Base-by-base conservation (phyloP, 352 stramenopile species). In the Phytophthora syringae region DNA sequence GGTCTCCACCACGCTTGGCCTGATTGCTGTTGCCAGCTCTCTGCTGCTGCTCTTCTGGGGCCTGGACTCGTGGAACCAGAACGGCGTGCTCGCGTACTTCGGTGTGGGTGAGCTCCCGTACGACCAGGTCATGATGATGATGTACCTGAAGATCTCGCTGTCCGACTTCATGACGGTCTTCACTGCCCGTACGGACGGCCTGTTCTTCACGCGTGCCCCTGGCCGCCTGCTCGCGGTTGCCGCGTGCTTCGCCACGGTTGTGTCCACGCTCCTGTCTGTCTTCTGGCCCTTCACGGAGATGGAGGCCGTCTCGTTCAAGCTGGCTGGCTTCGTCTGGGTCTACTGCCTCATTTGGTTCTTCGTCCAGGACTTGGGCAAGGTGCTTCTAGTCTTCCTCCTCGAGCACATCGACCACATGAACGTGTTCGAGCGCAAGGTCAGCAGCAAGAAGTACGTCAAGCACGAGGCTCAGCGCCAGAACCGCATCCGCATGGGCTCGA, bases 141-240 rank as follows among this genome's bases (percentile, higher is more conserved):
- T 98, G 63, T 98, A 98, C 79, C 82, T 99, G 34, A 97, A 99
- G 77, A 86, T 98, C 34, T 97, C 92, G 27, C 84, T 98, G 11
- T 96, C 91, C 2, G 91, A 98, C 62, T 98, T 98, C 62, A 84
- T 98, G 43, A 98, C 94, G 11, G 85, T 98, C 5, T 98, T 98
- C 72, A 90, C 90, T 27, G 87, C 91, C 18, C 82, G 92, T 50
- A 96, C 86, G 3, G 80, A 92, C 5, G 65, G 72, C 9, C 88
- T 95, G 54, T 97, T 98, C 70, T 97, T 86, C 53, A 79, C 86
- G 43, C 75, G 85, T 34, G 70, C 67, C 11, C 91, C 93, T 27
- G 88, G 86, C 10, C 73, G 76, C 20, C 76, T 95, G 25, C 80
- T 97, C 10, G 68, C 89, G 2, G n/a, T 70, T 24, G 89, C 90